Conservation (phyloP, 768 basidiomycete genomes). For the Pulveroboletus sp. region DNA sequence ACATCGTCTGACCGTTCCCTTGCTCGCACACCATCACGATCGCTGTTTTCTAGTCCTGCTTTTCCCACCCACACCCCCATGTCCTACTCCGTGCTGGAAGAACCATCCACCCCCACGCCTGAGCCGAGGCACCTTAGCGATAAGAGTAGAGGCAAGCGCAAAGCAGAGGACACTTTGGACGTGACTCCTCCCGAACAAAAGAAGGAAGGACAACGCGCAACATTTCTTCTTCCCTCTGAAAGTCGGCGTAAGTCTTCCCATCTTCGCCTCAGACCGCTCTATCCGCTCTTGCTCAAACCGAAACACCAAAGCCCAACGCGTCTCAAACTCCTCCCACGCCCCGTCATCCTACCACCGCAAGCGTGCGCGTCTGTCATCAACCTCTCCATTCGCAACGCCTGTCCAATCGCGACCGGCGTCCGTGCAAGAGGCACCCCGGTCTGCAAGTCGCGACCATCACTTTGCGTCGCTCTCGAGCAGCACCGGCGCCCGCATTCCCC, state of each 20-base stretch:
- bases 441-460: conserved; percentile 12
- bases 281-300: conserved; percentile 24
- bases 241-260: conserved; percentile 50
- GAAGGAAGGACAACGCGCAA: conserved; percentile 49
- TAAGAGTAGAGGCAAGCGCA: conserved; percentile 59
- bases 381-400: conserved; percentile 34
- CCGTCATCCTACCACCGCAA: conserved; percentile 76
- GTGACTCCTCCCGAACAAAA: conserved; percentile 64
- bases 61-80: conserved; percentile 7
- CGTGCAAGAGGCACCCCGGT: conserved; percentile 24
- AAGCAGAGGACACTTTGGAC: conserved; percentile 72
- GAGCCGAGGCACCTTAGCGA: conserved; percentile 32
- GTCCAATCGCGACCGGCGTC: conserved; percentile 31
- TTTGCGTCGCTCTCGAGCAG: conserved; percentile 36
- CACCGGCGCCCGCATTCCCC: conserved; percentile 28
- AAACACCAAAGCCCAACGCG: conserved; percentile 45
- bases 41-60: conserved; percentile 12
- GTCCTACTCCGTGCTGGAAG: conserved; percentile 16
- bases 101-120: conserved; percentile 34
- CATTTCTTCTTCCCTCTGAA: conserved; percentile 57
- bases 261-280: conserved; percentile 18
- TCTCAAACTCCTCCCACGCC: conserved; percentile 54
- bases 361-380: conserved; percentile 56
- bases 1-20: conserved; percentile 12
- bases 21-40: conserved; percentile 20